Conservation (phyloP, 805 yeast species). For the Hanseniaspora singularis region DNA sequence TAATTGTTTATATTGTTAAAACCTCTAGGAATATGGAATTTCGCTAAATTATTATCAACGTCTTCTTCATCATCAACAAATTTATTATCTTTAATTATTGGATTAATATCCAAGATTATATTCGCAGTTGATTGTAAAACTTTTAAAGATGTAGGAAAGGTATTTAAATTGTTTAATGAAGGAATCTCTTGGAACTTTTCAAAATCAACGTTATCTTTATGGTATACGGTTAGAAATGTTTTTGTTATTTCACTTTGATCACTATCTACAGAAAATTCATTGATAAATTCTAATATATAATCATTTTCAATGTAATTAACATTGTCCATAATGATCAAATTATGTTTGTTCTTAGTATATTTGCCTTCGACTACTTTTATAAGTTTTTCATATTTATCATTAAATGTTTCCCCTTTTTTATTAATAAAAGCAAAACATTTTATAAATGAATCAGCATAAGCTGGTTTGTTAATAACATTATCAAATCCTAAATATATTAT, state of each 20-base stretch:
- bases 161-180: conserved; percentile 19
- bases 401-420: not conserved
- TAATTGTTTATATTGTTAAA: conserved; percentile 38
- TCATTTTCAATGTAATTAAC: conserved; percentile 11
- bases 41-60: conserved; percentile 30
- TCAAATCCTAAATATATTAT: conserved; percentile 46
- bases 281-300: not conserved
- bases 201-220: conserved; percentile 33
- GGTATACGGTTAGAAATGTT: conserved; percentile 22
- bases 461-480: conserved; percentile 40
- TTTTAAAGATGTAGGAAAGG: conserved; percentile 44
- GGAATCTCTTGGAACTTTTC: conserved; percentile 16
- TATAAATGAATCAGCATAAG: conserved; percentile 37
- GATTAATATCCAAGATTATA: conserved; percentile 51
- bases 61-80: conserved; percentile 38
- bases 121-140: conserved; percentile 63
- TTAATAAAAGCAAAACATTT: conserved; percentile 30
- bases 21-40: conserved; percentile 40
- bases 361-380: conserved; percentile 16
- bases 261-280: not conserved
- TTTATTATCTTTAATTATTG: conserved; percentile 25
- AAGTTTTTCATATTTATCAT: conserved; percentile 15
- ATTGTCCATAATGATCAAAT: conserved; percentile 11
- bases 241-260: conserved; percentile 15
- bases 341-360: conserved; percentile 5